These are phyloP conservation scores for Kandelia obovata DNA, from an alignment of 345 rosid species.

Conservation along the genomic window DNA sequence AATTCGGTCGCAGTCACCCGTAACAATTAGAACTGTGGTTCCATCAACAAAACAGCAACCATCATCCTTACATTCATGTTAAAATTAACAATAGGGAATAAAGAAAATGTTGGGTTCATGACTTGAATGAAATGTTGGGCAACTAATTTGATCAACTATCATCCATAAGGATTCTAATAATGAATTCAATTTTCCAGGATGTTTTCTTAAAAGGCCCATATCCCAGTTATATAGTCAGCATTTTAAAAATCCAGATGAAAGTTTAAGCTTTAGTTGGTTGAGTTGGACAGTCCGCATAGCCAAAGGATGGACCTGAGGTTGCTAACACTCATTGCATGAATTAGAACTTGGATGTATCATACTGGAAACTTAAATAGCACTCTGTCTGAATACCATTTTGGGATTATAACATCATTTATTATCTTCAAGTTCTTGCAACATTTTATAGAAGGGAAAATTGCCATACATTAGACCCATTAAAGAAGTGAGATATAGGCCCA, in stretches of 20 bases:
- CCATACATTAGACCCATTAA: not conserved
- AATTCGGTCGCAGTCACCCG: slow-evolving; percentile 77
- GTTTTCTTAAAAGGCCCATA: not conserved
- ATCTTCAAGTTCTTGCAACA: too few relatives aligned
- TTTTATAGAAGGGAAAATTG: too few relatives aligned
- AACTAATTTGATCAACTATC: not conserved
- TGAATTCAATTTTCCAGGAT: too few relatives aligned
- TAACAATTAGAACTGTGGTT: slow-evolving; percentile 57
- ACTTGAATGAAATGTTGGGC: not conserved
- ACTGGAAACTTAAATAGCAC: too few relatives aligned
- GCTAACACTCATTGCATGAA: not conserved
- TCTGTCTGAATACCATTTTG: too few relatives aligned
- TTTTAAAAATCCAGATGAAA: not conserved
- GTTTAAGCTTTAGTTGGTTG: too few relatives aligned
- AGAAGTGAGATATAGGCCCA: not conserved
- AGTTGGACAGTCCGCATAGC: too few relatives aligned
- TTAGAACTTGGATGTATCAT: not conserved
- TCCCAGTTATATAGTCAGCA: not conserved
- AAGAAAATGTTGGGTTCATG: not conserved
- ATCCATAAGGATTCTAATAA: not conserved
- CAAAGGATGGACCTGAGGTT: too few relatives aligned
- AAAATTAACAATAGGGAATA: not conserved
- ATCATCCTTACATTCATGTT: slow-evolving; percentile 2
- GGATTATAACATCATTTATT: too few relatives aligned
- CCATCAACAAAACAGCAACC: slow-evolving; percentile 10